Conservation (phyloP, 495 filamentous ascomycete genomes). For the Lasiosphaeriaceae sp. region DNA sequence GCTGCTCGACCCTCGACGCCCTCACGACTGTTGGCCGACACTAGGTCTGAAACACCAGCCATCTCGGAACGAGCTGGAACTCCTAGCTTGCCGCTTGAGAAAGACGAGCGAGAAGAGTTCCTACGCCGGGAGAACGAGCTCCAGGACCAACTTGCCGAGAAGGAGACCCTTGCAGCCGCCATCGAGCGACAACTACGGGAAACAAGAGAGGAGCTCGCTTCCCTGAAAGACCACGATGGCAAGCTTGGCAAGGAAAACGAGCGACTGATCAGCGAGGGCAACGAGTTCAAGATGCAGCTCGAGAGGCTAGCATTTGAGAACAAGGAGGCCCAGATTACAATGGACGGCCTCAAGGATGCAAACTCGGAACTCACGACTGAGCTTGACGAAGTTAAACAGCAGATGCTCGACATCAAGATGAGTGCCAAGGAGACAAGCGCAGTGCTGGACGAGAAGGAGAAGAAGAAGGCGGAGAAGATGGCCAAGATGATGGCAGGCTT, state of each 20-base stretch:
- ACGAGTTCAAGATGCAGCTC: slow-evolving; percentile 90
- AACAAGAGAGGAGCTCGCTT: slow-evolving; percentile 75
- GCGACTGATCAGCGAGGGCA: slow-evolving; percentile 73
- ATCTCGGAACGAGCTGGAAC: slow-evolving; percentile 74
- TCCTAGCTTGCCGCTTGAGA: slow-evolving; percentile 82
- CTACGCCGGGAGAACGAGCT: slow-evolving; percentile 92
- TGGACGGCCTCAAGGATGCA: slow-evolving; percentile 94
- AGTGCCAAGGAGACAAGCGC: slow-evolving; percentile 87
- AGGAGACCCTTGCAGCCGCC: slow-evolving; percentile 73
- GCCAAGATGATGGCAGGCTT: slow-evolving; percentile 99
- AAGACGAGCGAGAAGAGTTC: slow-evolving; percentile 96
- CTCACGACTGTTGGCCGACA: slow-evolving; percentile 74
- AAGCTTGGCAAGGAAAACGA: slow-evolving; percentile 85
- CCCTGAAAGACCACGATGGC: slow-evolving; percentile 75
- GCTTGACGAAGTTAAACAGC: slow-evolving; percentile 93
- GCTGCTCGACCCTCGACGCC: slow-evolving; percentile 73
- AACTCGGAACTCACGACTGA: slow-evolving; percentile 88
- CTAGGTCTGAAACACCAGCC: slow-evolving; percentile 63
- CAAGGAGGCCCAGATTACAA: slow-evolving; percentile 94
- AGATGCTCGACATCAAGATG: slow-evolving; percentile 93
- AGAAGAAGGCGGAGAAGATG: slow-evolving; percentile 98
- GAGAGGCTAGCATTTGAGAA: slow-evolving; percentile 93
- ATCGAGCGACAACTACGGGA: slow-evolving; percentile 76
- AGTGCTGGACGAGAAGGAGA: slow-evolving; percentile 90
- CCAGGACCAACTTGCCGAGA: slow-evolving; percentile 92